Evolutionary conservation across 441 rosid genomes (phyloP), one percentile per base, ranked within the genome.

Genomic region (Erysimum cheiri): DNA sequence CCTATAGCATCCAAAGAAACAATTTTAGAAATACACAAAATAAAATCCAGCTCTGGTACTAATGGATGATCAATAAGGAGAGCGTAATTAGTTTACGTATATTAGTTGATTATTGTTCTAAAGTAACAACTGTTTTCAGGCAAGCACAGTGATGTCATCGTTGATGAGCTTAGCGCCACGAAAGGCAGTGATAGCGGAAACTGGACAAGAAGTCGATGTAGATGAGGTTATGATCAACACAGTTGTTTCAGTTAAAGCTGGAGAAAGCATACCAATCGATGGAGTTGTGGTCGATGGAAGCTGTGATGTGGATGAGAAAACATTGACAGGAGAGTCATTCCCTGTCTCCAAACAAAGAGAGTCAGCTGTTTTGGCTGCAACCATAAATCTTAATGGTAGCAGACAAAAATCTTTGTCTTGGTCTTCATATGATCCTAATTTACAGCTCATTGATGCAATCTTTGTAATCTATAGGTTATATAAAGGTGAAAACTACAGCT

Each of bases 281-380:
- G 98, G 97, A 41, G 54, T 91, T 36, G 92, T 93, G 29, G 86
- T 85, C 0, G 96, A 87, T 60, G 98, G 98, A n/a, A 83, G 67
- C 52, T 88, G 89, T 52, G 97, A 93, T 53, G 96, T 91, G 17
- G 98, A 93, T 48, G 98, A 93, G 82, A 93, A 84, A 73, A 82
- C 95, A 2, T 73, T 91, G 36, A 93, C 98, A 0, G 98, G 98
- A 11, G 98, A 91, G 69, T 82, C 98, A 1, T 87, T 83, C 67
- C 97, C 98, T 0, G 97, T 88, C 39, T 44, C 90, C 52, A 93
- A 93, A 71, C 84, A 82, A 31, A 75, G 68, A 44, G 92, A 88
- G 64, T 88, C 92, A 0, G 54, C 76, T 9, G 96, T 91, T 12
- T 89, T 84, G 95, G 97, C 98, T 39, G 97, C 96, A 77, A 91